Conservation (phyloP, 306 rosid genomes). For the peach (Prunus persica) region Prunus_persica_NCBIv2 NC_034016.1:15342001-15342500, state of each 20-base stretch:
- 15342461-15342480: slow-evolving; percentile 44
- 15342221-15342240: slow-evolving; percentile 33
- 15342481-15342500: slow-evolving; percentile 45
- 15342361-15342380: slow-evolving; percentile 39
- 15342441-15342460: slow-evolving; percentile 35
- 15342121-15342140: slow-evolving; percentile 24
- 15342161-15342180: slow-evolving; percentile 30
- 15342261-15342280: slow-evolving; percentile 39
- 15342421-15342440: slow-evolving; percentile 44
- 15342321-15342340: slow-evolving; percentile 33
- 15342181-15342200: slow-evolving; percentile 30
- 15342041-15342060: slow-evolving; percentile 38
- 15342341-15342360: slow-evolving; percentile 42
- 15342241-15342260: slow-evolving; percentile 27
- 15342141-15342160: slow-evolving; percentile 31
- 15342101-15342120: slow-evolving; percentile 19
- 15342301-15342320: slow-evolving; percentile 38
- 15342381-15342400: slow-evolving; percentile 32
- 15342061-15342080: slow-evolving; percentile 15
- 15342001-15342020: slow-evolving; percentile 8
- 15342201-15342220: slow-evolving; percentile 26
- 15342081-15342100: background rate
- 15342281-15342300: background rate
- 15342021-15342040: slow-evolving; percentile 2
- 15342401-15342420: slow-evolving; percentile 49